Percentiles rank a stretch among this genome's conserved stretches.
Evolutionary conservation across 139 green algal genomes (phyloP).

Genomic region (Gonium pectorale): DNA sequence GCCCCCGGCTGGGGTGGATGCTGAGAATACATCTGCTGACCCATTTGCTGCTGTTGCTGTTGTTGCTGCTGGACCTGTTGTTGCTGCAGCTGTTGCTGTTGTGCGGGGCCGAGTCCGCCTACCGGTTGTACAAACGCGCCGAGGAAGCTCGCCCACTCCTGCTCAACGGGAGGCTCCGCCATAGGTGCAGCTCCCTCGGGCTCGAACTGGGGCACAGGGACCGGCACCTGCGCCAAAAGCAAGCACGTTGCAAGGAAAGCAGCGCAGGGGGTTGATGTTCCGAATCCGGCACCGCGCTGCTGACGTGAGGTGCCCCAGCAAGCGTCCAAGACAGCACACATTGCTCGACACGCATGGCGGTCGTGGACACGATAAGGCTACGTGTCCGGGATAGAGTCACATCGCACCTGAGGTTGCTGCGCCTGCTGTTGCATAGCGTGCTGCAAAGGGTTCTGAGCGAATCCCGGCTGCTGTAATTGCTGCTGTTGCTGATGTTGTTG

Average conservation of each 20-base stretch:
- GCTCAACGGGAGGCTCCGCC: not conserved
- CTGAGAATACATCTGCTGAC: not conserved
- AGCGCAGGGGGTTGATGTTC: too few species aligned
- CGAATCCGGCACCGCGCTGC: too few species aligned
- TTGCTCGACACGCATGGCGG: too few species aligned
- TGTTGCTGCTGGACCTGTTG: conserved; percentile 17
- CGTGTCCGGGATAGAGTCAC: too few species aligned
- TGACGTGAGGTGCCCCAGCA: too few species aligned
- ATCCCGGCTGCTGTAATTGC: not conserved
- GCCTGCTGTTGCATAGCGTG: not conserved
- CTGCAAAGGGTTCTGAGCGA: not conserved
- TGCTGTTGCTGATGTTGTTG: conserved; percentile 11
- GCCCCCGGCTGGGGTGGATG: not conserved
- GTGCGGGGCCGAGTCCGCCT: not conserved
- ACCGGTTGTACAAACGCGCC: not conserved
- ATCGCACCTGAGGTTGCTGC: conserved; percentile 8
- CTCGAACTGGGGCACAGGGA: not conserved
- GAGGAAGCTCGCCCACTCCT: conserved; percentile 3
- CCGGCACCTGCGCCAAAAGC: too few species aligned
- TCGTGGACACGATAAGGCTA: too few species aligned
- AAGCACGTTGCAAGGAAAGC: too few species aligned
- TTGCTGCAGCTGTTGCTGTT: not conserved
- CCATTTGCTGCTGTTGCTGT: not conserved
- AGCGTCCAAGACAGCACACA: too few species aligned
- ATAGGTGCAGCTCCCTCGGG: not conserved